phyloP scores from a whole-genome alignment of 2,329 filamentous ascomycete species.

The Dactylellina cionopaga region DNA sequence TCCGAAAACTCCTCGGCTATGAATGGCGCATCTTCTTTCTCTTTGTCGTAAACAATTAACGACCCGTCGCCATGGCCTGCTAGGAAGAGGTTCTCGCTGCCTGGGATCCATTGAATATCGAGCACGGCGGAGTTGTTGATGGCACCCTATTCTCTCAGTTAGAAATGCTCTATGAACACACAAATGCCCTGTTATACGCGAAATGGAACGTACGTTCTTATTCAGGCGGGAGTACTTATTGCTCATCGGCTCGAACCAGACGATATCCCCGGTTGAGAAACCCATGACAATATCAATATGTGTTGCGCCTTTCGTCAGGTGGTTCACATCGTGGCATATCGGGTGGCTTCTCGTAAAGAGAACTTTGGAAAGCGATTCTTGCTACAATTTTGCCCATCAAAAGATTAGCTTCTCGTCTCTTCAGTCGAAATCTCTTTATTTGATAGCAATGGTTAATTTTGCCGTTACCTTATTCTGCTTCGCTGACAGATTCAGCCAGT shows the following conservation, averaged over 20 bases:
- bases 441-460: no score
- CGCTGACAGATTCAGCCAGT: constrained; percentile 89
- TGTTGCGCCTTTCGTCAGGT: constrained; percentile 77
- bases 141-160: constrained; percentile 70
- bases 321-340: constrained; percentile 91
- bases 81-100: constrained; percentile 90
- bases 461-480: constrained; percentile 70
- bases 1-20: constrained; percentile 69
- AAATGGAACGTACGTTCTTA: constrained; percentile 76
- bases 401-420: neutral
- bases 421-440: no score
- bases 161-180: neutral
- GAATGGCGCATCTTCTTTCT: constrained; percentile 88
- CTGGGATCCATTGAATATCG: constrained; percentile 91
- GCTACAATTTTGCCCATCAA: constrained; percentile 64
- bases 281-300: constrained; percentile 95
- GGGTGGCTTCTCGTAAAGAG: constrained; percentile 96
- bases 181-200: neutral
- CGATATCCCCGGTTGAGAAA: constrained; percentile 94
- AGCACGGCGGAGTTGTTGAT: constrained; percentile 88
- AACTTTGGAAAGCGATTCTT: constrained; percentile 93
- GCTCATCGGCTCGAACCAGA: constrained; percentile 97
- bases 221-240: constrained; percentile 96
- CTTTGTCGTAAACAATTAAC: constrained; percentile 94
- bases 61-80: constrained; percentile 92